Evolutionary conservation across 2,329 filamentous ascomycete species (phyloP).

Genomic region (Seiridium cupressi): DNA sequence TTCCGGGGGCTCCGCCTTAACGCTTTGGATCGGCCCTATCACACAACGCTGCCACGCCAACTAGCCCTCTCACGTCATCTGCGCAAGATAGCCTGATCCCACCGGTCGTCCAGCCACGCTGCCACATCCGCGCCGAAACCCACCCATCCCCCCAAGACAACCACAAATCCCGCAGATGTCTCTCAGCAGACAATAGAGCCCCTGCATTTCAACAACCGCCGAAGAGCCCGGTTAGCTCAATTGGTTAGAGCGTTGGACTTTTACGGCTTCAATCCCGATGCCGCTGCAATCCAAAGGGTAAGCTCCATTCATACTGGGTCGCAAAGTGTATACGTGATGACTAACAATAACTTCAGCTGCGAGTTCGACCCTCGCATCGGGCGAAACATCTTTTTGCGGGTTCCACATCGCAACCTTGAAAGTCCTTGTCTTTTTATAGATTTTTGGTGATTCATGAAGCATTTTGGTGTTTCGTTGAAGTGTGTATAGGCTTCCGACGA

Average conservation of each 20-base stretch:
- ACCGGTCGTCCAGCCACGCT: too few relatives aligned
- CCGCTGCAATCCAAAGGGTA: conserved; percentile 5
- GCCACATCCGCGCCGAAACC: too few relatives aligned
- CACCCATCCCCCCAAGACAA: background rate
- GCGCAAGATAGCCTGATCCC: too few relatives aligned
- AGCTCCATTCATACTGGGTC: too few relatives aligned
- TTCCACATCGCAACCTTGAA: background rate
- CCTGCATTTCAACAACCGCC: background rate
- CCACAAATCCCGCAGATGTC: background rate
- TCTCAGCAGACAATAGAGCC: background rate
- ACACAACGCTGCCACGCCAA: too few relatives aligned
- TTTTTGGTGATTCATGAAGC: background rate
- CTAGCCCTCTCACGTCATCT: too few relatives aligned
- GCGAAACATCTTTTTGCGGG: conserved; percentile 1
- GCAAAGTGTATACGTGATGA: too few relatives aligned
- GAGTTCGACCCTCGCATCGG: conserved; percentile 12
- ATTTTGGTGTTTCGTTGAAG: too few relatives aligned
- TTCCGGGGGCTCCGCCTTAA: too few relatives aligned
- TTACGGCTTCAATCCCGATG: conserved; percentile 1
- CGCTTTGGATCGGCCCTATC: too few relatives aligned
- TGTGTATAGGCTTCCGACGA: too few relatives aligned
- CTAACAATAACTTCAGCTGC: background rate
- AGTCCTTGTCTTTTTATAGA: background rate
- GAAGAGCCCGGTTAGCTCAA: conserved; percentile 11
- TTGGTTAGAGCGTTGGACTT: conserved; percentile 12